Evolutionary conservation across 2,329 filamentous ascomycete genomes (phyloP), one percentile per base, ranked within the genome.

Genomic region (Endoconidiophora polonica): DNA sequence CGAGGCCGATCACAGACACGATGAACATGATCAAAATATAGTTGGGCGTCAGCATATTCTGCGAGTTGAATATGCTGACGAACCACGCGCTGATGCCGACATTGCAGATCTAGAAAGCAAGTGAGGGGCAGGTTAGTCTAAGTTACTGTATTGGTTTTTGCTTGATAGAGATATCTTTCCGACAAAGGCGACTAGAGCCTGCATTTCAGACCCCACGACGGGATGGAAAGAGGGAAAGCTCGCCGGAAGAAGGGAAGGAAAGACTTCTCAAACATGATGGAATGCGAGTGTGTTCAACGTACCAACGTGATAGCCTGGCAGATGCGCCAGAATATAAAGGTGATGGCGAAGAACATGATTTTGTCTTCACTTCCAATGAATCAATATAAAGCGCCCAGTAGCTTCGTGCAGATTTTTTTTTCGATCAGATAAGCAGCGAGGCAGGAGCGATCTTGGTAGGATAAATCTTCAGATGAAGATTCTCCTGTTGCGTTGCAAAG

Each of bases 31-130:
- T 67, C 53, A 83, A 73, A 61, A 81, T 72, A 60, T 74, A 75
- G 62, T 70, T 66, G 22, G 78, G 79, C 0, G 77, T 78, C 47
- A 81, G 66, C 54, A 67, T 60, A 63, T 81, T 80, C 58, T 62
- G 58, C 48, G 65, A 60, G 57, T 73, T 69, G 63, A 75, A 81
- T 56, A 70, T 68, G 62, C 80, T 63, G 56, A 82, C 73, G 60
- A 82, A 81, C 68, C 72, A 81, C 57, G 74, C 71, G 48, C 81
- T 72, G 73, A 82, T 80, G 64, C 78, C 77, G 62, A 82, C 70
- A 22, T 67, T 71, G 41, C 77, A 77, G 60, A 80, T 79, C 77
- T 81, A 56, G 38, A 45, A 39, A n/a, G 42, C 39, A 44, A 33
- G 20, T 14, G 45, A 36, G 10, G 14, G 4, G 43, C 52, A 26